Evolutionary conservation across 805 yeast species (phyloP).

Genomic region (Ogataea corticis): DNA sequence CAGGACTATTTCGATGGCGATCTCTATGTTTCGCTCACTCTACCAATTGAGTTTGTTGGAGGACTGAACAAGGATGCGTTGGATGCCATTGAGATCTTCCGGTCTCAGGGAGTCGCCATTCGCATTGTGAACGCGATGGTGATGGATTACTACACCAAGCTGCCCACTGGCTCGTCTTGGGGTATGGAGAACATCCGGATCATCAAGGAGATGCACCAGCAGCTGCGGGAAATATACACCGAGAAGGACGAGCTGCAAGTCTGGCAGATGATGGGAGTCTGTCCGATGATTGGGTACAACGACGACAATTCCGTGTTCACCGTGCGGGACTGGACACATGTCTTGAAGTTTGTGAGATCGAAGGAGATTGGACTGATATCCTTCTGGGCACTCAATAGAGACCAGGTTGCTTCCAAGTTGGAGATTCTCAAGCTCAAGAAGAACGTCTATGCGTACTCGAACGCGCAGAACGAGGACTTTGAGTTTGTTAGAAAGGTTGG

Average conservation of each 20-base stretch:
- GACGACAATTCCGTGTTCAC: constrained; percentile 31
- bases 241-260: constrained; percentile 7
- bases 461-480: constrained; percentile 24
- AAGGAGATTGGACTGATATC: constrained; percentile 27
- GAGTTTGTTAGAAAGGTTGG: constrained; percentile 21
- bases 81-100: constrained; percentile 18
- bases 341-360: constrained; percentile 21
- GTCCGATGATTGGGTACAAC: constrained; percentile 38
- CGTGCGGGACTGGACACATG: constrained; percentile 24
- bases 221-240: constrained; percentile 13
- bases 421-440: constrained; percentile 13
- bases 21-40: constrained; percentile 27
- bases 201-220: constrained; percentile 18
- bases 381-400: constrained; percentile 37
- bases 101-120: constrained; percentile 11
- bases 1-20: constrained; percentile 8
- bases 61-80: constrained; percentile 24
- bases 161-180: constrained; percentile 25
- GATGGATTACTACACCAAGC: constrained; percentile 35
- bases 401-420: constrained; percentile 23
- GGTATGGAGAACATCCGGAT: constrained; percentile 30
- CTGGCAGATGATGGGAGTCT: constrained; percentile 31
- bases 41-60: constrained; percentile 31
- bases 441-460: constrained; percentile 23
- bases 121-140: constrained; percentile 29